Percentiles rank a stretch among this genome's conserved stretches.
These are phyloP conservation scores for Mortierella sp. DNA, from an alignment of 371 early-diverging fungal species.

Conservation along the genomic window DNA sequence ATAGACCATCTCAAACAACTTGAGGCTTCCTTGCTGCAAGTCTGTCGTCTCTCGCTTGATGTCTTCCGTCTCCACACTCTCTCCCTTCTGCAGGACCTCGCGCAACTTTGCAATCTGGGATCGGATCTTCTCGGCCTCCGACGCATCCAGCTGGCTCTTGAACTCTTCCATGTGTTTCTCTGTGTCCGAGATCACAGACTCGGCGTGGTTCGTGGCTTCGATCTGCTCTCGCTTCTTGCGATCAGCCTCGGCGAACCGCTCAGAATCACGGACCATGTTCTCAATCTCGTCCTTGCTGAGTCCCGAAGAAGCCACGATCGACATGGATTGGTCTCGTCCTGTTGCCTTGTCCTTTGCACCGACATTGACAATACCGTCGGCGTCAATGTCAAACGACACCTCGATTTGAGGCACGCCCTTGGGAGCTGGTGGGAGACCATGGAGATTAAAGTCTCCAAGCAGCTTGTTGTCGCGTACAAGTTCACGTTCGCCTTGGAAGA, in stretches of 20 bases:
- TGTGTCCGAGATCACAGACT: slow-evolving; percentile 89
- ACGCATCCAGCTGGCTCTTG: slow-evolving; percentile 90
- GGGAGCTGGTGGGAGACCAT: slow-evolving; percentile 88
- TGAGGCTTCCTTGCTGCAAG: slow-evolving; percentile 88
- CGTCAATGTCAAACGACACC: slow-evolving; percentile 99
- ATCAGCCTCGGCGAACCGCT: slow-evolving; percentile 92
- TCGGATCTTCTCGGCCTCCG: slow-evolving; percentile 85
- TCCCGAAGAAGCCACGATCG: slow-evolving; percentile 97
- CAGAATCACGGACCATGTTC: slow-evolving; percentile 95
- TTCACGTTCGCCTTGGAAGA: slow-evolving; percentile 99
- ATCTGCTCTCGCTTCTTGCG: slow-evolving; percentile 92
- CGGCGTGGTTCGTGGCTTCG: slow-evolving; percentile 94
- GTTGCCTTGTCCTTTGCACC: slow-evolving; percentile 98
- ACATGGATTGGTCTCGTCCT: slow-evolving; percentile 94
- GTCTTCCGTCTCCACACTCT: slow-evolving; percentile 69
- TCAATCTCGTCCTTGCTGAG: slow-evolving; percentile 96
- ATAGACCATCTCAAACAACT: slow-evolving; percentile 97
- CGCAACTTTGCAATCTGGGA: slow-evolving; percentile 82
- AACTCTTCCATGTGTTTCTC: slow-evolving; percentile 95
- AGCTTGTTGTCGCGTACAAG: slow-evolving; percentile 97
- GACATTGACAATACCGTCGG: slow-evolving; percentile 99
- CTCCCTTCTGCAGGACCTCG: slow-evolving; percentile 73
- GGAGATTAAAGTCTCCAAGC: slow-evolving; percentile 97
- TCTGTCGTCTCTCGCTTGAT: slow-evolving; percentile 83
- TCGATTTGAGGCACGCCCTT: slow-evolving; percentile 94